A percentile compares a stretch with the other conserved stretches of the same genome.
Conservation (phyloP, 208 protist genomes). For the Crithidia acanthocephali region DNA sequence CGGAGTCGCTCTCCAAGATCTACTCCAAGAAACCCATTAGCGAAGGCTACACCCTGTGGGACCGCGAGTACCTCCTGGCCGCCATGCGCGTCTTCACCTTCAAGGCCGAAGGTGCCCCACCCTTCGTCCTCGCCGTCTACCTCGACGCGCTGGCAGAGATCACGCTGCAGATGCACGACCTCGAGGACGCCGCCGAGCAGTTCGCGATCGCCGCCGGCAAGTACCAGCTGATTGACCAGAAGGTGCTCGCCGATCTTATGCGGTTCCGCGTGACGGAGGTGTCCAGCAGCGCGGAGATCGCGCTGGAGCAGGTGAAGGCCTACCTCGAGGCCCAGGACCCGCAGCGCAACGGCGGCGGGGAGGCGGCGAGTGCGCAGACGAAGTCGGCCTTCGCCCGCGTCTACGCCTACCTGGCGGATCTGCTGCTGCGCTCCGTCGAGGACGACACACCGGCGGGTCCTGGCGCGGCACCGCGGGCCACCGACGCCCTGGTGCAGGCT, state of each 20-base stretch:
- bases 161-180: slow-evolving; percentile 73
- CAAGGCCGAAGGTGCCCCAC: slow-evolving; percentile 85
- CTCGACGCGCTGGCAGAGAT: slow-evolving; percentile 86
- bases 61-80: slow-evolving; percentile 86
- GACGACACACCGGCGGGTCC: slow-evolving; percentile 13
- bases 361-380: slow-evolving; percentile 25
- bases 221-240: slow-evolving; percentile 85
- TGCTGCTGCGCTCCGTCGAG: slow-evolving; percentile 52
- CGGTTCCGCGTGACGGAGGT: slow-evolving; percentile 67
- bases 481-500: slow-evolving; percentile 41
- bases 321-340: slow-evolving; percentile 57
- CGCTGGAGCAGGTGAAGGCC: slow-evolving; percentile 58
- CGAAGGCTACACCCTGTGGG: slow-evolving; percentile 91
- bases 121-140: slow-evolving; percentile 86
- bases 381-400: slow-evolving; percentile 62
- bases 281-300: slow-evolving; percentile 51
- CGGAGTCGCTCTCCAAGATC: slow-evolving; percentile 89
- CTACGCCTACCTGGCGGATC: slow-evolving; percentile 75
- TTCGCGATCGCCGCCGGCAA: slow-evolving; percentile 80
- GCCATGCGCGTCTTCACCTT: slow-evolving; percentile 90
- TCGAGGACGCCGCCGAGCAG: slow-evolving; percentile 84
- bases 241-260: slow-evolving; percentile 82
- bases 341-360: slow-evolving; percentile 35
- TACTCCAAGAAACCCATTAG: slow-evolving; percentile 86
- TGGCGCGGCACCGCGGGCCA: slow-evolving; percentile 4